A percentile compares a stretch with the other conserved stretches of the same genome.
Evolutionary conservation across 2,329 filamentous ascomycete genomes (phyloP).

Genomic region (Penicillium brevicompactum): DNA sequence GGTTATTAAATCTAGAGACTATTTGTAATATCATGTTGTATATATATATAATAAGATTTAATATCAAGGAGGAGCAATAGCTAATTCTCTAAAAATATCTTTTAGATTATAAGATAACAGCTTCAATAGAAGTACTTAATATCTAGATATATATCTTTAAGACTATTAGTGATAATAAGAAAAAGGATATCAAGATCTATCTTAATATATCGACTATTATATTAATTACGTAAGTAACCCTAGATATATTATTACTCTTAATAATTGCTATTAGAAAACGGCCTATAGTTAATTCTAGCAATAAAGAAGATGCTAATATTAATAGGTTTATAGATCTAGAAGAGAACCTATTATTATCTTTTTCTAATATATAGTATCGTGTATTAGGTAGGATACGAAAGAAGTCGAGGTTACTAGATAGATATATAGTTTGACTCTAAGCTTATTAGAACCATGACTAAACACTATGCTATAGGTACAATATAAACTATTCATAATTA

Average conservation of each 20-base stretch:
- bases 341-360: not conserved
- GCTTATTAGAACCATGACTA: not conserved
- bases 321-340: not conserved
- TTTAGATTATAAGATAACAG: not conserved
- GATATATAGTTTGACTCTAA: slow-evolving; percentile 2
- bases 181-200: not conserved
- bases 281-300: not conserved
- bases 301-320: not conserved
- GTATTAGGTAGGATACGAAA: slow-evolving; percentile 5
- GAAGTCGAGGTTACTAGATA: slow-evolving; percentile 4
- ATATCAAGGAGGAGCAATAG: not conserved
- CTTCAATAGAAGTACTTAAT: not conserved
- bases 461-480: not conserved
- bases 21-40: not conserved
- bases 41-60: not conserved
- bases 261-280: not conserved
- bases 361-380: slow-evolving; percentile 1
- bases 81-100: not conserved
- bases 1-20: not conserved
- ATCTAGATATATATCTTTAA: not conserved
- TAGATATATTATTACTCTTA: not conserved
- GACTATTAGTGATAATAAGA: not conserved
- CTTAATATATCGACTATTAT: not conserved
- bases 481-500: not conserved
- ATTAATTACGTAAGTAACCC: not conserved